Base-by-base conservation (phyloP, 495 filamentous ascomycete genomes). In the Ramalina intermedia region DNA sequence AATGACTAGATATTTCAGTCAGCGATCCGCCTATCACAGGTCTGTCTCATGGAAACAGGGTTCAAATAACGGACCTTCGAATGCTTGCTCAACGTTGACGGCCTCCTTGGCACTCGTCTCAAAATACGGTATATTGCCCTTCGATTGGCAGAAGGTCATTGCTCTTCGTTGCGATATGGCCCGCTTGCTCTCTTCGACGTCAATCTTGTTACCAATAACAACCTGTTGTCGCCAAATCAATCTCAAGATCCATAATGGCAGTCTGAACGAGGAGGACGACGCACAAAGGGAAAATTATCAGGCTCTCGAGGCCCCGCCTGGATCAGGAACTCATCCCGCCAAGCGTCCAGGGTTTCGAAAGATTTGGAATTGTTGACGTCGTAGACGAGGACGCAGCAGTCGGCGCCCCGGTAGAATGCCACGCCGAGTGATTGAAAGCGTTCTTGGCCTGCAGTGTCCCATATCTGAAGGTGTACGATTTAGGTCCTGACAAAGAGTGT, bases 61-160 rank as follows among this genome's bases (percentile, higher is more conserved):
- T 29, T 42, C 24, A 17, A 2, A 43, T 1, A 4, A 21, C 70
- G 54, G 66, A 94, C 90, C 86, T 73, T 96, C 91, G 62, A 99
- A 99, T 43, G 91, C 93, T 66, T 96, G 85, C 70, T 99, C 91
- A 13, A 99, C 91, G 57, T 96, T 96, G 61, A 95, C 79, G 23
- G 89, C 93, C 64, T 99, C 91, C 72, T 99, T 99, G 36, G 91
- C 91, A 67, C 89, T 96, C 6, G 91, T 96, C 75, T 99, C 91
- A 59, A 96, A 99, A 65, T 96, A 99, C 3, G 93, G 93, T 53
- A 98, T 95, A 46, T 82, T 84, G 24, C 93, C 93, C 66, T 96
- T 96, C 21, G 85, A 91, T 66, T 94, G 86, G 64, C 93, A 99
- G 67, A 95, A 99, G 7, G 89, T 85, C 81, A 87, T 89, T 18